Conservation (phyloP, 2,329 filamentous ascomycete species). For the Claviceps sp. region DNA sequence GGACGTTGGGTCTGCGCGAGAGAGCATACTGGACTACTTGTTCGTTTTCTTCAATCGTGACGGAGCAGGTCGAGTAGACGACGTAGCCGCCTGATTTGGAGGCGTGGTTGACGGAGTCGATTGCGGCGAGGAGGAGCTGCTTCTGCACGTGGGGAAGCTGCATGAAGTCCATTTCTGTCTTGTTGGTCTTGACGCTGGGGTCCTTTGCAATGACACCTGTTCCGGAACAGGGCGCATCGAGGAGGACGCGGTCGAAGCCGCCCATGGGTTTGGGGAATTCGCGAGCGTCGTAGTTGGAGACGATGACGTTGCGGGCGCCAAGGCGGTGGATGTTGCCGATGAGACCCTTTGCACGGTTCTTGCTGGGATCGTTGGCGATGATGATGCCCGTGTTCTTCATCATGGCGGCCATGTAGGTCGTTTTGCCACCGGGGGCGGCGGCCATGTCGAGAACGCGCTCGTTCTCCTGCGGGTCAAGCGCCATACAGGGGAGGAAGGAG, state of each 20-base stretch:
- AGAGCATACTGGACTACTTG: conserved; percentile 88
- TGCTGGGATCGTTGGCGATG: conserved; percentile 94
- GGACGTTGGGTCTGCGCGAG: conserved; percentile 82
- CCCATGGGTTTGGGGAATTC: conserved; percentile 92
- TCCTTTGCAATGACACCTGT: conserved; percentile 98
- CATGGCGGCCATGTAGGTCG: conserved; percentile 53
- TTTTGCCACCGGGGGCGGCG: conserved; percentile 16
- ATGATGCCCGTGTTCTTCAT: conserved; percentile 74
- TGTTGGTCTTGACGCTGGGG: conserved; percentile 93
- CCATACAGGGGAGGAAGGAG: conserved; percentile 96
- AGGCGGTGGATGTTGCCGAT: conserved; percentile 97
- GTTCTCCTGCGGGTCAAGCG: conserved; percentile 81
- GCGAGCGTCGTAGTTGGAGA: conserved; percentile 88
- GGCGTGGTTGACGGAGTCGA: conserved; percentile 84
- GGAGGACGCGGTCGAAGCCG: conserved; percentile 85
- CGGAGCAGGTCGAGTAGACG: conserved; percentile 92
- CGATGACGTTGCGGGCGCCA: conserved; percentile 83
- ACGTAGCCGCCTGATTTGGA: conserved; percentile 91
- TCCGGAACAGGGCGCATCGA: conserved; percentile 91
- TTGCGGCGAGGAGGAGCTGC: conserved; percentile 80
- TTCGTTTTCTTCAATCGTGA: conserved; percentile 84
- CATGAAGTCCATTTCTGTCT: conserved; percentile 90
- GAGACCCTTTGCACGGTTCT: conserved; percentile 83
- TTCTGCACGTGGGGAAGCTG: conserved; percentile 89
- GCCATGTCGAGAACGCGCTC: conserved; percentile 69